Evolutionary conservation across 1,139 yeast species (phyloP), one percentile per base, ranked within the genome.

Genomic region (Ashbya aceris): DNA sequence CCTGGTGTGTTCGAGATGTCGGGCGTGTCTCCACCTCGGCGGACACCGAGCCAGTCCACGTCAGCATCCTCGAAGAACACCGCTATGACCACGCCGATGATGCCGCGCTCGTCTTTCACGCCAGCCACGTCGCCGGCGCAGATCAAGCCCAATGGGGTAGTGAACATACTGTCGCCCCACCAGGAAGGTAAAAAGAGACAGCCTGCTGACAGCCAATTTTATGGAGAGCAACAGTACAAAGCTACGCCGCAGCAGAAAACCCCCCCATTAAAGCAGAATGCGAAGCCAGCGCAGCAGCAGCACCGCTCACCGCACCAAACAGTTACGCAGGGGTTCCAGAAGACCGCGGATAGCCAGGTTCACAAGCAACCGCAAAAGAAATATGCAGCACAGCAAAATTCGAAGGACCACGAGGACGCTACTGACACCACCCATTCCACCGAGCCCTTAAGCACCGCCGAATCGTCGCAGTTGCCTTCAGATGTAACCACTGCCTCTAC

Each of bases 1-100:
- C 69, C 69, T 1, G 67, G 64, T 1, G 52, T 66, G 11, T 49
- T 54, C 36, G 55, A 54, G 31, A 33, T 26, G 8, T n/a, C 45
- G 12, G 45, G 35, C 23, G 30, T 38, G 2, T 33, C 20, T 13
- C 38, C 43, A 14, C 42, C 36, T 12, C 35, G 17, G 26, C 39
- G 36, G 35, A 28, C 20, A 23, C 17, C 31, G 11, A 29, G 31
- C 31, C 31, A 29, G 20, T 14, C 35, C 4, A 32, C 35, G 7
- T n/a, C 35, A 3, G 35, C 17, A 5, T 32, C 13, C 17, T 11
- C 13, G 6, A 14, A 10, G 35, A n/a, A n/a, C n/a, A 32, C 35
- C 7, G 13, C 11, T 6, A 29, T 11, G 12, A 32, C 12, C 17
- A 32, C 35, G 17, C 35, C 35, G n/a, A 32, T n/a, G 17, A 11